Evolutionary conservation across 805 yeast genomes (phyloP), one percentile per base, ranked within the genome.

Genomic region (Zygoascus biomembranicola): DNA sequence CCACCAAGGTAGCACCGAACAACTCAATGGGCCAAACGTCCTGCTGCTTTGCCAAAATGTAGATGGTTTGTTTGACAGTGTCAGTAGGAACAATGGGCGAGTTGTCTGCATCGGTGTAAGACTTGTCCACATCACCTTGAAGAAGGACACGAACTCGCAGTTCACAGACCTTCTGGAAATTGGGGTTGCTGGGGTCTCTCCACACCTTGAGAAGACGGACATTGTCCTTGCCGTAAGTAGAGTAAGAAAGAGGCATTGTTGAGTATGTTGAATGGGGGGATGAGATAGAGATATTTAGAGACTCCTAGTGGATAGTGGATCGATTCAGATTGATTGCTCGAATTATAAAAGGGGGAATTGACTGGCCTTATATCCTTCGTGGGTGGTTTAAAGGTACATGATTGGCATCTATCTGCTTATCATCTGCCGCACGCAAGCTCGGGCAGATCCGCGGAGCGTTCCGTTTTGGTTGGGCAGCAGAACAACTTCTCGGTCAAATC

Each of bases 1-100:
- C 73, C 46, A 87, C 95, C 58, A 90, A 73, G 59, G 81, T 87
- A 37, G 90, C 89, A 32, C 94, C 97, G 69, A 88, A 90, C 54
- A 85, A 77, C 76, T 90, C 97, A 59, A 87, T 84, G 55, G 97
- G 96, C 86, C 90, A 87, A 49, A 86, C 92, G 58, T 89, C 87
- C 49, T 80, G 77, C 65, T 78, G 82, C 71, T 85, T 87, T 59
- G 96, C 97, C 60, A 87, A 84, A 35, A 90, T 77, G 66, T 86
- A 76, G 59, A 87, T 81, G 50, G 96, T 90, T 76, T 90, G 90
- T 71, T 90, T 90, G 53, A 89, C 90, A 1, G 96, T 88, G 70
- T 90, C 96, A 8, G 97, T 90, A 55, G 97, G 97, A 49, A 90
- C 95, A 64, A 90, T 82, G n/a, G 86, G 79, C 1, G 86, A 66